phyloP scores from a whole-genome alignment of 257 asterid species.

The Nicotiana knightiana region DNA sequence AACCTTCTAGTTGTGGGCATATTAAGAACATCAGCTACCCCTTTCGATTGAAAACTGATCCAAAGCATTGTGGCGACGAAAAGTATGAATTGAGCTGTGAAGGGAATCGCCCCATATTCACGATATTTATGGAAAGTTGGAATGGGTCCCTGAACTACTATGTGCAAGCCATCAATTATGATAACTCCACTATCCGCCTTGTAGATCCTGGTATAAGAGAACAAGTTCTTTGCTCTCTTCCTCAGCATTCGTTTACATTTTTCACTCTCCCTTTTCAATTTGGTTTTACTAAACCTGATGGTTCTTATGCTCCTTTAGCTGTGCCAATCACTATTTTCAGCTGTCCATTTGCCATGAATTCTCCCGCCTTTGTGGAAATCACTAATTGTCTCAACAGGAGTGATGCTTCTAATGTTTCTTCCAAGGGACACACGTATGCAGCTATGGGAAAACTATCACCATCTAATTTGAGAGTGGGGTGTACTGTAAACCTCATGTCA shows the following conservation, averaged over 20 bases:
- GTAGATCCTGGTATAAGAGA: not conserved
- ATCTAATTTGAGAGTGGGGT: not conserved
- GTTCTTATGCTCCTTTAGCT: no score
- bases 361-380: not conserved
- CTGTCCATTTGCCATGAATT: conserved; percentile 19
- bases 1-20: conserved; percentile 7
- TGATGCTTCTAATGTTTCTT: not conserved
- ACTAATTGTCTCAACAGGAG: not conserved
- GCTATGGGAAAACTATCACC: not conserved
- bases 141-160: not conserved
- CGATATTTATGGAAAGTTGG: not conserved
- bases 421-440: conserved; percentile 7
- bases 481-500: not conserved
- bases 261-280: no score
- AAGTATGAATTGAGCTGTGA: not conserved
- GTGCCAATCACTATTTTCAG: conserved; percentile 14
- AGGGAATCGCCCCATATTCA: not conserved
- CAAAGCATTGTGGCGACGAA: not conserved
- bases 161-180: conserved; percentile 5
- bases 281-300: no score
- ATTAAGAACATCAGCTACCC: conserved; percentile 15
- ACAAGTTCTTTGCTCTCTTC: not conserved
- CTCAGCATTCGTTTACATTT: not conserved
- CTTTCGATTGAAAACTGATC: conserved; percentile 8
- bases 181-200: not conserved